Evolutionary conservation across 139 green algal genomes (phyloP), one percentile per base, ranked within the genome.

Genomic region (Edaphochlamys debaryana): DNA sequence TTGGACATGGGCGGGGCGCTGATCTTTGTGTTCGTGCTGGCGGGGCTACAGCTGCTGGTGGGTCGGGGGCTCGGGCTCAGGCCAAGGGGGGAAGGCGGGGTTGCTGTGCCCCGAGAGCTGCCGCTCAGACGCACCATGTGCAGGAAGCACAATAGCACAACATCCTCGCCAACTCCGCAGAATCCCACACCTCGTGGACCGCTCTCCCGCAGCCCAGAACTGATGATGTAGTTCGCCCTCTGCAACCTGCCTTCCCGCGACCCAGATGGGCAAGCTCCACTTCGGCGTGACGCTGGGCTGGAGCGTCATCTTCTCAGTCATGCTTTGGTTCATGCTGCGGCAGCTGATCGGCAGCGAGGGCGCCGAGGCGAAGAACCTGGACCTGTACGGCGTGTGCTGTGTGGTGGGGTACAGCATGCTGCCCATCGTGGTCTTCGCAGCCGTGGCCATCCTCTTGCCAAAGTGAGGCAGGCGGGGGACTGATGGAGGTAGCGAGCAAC

Each of bases 201-300:
- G 23, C 60, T 13, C 60, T 67, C 60, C 19, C 60, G 8, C 60
- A n/a, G 19, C 23, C 23, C 60, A 13, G 32, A 11, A 42, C 63
- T n/a, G n/a, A n/a, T n/a, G n/a, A n/a, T n/a, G n/a, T n/a, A n/a
- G n/a, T 30, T 9, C 54, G 9, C n/a, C 25, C 58, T 8, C 69
- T 52, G 34, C 60, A 23, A 32, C 56, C 56, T 63, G 56, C 56
- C 56, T 13, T n/a, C 19, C 52, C 4, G 15, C n/a, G 25, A 11
- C 69, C 50, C 89, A 98, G 94, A 92, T 93, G 64, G 96, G 93
- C 60, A 98, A 98, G 83, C 87, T 98, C 30, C 95, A 99, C 85
- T 98, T 99, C 90, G 96, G 96, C 22, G 91, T 98, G 68, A 96
- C 99, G 69, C 86, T 99, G 41, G 96, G 96, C 29, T 99, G 96